These are phyloP conservation scores for Cladosporium sp. DNA, from an alignment of 2,329 filamentous ascomycete genomes.

Conservation along the genomic window DNA sequence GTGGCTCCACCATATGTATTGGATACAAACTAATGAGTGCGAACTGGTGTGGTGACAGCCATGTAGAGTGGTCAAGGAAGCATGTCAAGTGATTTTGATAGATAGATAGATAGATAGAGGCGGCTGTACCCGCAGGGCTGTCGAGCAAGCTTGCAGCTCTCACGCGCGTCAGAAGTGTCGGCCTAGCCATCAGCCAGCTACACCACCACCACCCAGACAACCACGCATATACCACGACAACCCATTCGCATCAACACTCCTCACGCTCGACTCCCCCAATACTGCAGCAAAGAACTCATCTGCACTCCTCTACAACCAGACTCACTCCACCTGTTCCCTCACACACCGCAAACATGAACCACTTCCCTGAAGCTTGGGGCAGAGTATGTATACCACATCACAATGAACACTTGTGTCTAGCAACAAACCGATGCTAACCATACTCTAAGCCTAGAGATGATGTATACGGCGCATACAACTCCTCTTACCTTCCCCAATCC, in stretches of 20 bases:
- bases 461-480: slow-evolving; percentile 90
- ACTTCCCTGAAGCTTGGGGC: slow-evolving; percentile 63
- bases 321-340: background rate
- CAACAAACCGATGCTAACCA: slow-evolving; percentile 22
- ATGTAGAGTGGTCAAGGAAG: background rate
- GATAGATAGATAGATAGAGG: too few relatives aligned
- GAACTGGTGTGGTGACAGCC: too few relatives aligned
- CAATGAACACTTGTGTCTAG: slow-evolving; percentile 18
- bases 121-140: background rate
- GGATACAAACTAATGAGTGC: too few relatives aligned
- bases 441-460: slow-evolving; percentile 85
- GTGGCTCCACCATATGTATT: too few relatives aligned
- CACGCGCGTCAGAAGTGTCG: slow-evolving; percentile 6
- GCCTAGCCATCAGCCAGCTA: background rate
- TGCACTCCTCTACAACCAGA: background rate
- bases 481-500: slow-evolving; percentile 70
- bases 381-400: slow-evolving; percentile 46
- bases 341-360: slow-evolving; percentile 52
- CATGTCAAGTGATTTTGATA: background rate
- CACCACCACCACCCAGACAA: background rate
- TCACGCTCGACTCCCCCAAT: background rate
- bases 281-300: background rate
- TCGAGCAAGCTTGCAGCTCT: background rate
- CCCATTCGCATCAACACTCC: background rate
- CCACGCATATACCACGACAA: background rate